A percentile compares a stretch with the other conserved stretches of the same genome.
These are phyloP conservation scores for Pseudogymnoascus sp. DNA, from an alignment of 2,329 filamentous ascomycete genomes.

Conservation along the genomic window DNA sequence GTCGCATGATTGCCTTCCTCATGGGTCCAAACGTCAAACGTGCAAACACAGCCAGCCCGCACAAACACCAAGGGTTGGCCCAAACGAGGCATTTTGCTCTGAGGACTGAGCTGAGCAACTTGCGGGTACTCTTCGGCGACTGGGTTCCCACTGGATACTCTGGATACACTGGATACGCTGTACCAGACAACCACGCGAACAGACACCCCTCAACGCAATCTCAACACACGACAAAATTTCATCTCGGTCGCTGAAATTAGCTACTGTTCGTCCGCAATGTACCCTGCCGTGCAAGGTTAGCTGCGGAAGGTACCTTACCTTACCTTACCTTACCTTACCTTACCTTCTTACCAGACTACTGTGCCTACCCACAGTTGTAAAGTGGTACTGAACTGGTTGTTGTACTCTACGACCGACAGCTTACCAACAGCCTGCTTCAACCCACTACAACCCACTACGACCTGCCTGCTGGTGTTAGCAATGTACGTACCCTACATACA, in stretches of 20 bases:
- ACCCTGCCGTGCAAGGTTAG: background rate
- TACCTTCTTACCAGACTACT: background rate
- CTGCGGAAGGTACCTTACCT: background rate
- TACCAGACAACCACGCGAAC: background rate
- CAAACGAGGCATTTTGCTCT: background rate
- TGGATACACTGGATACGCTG: background rate
- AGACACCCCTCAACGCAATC: background rate
- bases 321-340: too few species aligned
- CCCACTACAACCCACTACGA: background rate
- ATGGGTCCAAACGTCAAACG: background rate
- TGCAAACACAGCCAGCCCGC: background rate
- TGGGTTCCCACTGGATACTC: background rate
- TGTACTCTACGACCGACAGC: background rate
- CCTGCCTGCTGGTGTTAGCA: background rate
- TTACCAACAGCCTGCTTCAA: too few species aligned
- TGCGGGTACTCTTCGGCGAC: background rate
- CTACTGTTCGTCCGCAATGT: background rate
- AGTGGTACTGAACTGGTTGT: background rate
- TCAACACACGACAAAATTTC: background rate
- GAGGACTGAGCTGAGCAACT: background rate
- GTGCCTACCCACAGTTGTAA: background rate
- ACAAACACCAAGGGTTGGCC: background rate
- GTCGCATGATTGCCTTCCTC: background rate
- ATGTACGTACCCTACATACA: background rate
- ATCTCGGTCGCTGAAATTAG: background rate